Evolutionary conservation across 2,329 filamentous ascomycete species (phyloP).

Genomic region (Curvularia spicifera): DNA sequence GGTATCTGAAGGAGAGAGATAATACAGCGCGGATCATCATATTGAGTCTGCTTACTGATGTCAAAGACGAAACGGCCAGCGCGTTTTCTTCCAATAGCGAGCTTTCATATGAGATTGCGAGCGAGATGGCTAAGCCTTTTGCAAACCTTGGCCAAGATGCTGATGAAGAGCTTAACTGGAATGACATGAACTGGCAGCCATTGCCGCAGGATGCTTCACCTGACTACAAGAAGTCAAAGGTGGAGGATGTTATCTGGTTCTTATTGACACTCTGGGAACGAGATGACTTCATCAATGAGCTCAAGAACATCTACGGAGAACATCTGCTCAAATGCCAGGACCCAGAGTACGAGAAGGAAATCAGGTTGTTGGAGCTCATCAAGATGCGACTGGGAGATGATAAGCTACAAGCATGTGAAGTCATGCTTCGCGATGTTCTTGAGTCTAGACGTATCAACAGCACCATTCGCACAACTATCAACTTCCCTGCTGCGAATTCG

Average conservation of each 20-base stretch:
- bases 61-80: conserved; percentile 55
- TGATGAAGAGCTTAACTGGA: conserved; percentile 78
- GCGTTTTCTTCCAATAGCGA: conserved; percentile 65
- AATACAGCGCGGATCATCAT: conserved; percentile 82
- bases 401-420: conserved; percentile 89
- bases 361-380: conserved; percentile 82
- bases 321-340: conserved; percentile 71
- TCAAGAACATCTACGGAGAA: conserved; percentile 87
- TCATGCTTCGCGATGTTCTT: conserved; percentile 93
- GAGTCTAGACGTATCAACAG: conserved; percentile 79
- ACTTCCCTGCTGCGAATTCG: conserved; percentile 10
- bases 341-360: conserved; percentile 73
- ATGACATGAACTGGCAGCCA: conserved; percentile 91
- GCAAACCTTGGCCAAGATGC: conserved; percentile 60
- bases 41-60: conserved; percentile 71
- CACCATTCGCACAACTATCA: conserved; percentile 45
- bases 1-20: conserved; percentile 78
- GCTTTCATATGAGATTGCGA: conserved; percentile 70
- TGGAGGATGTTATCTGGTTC: conserved; percentile 89
- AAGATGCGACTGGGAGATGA: conserved; percentile 88
- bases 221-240: conserved; percentile 85
- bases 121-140: conserved; percentile 68
- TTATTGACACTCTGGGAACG: conserved; percentile 87
- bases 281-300: conserved; percentile 93
- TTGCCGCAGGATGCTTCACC: conserved; percentile 92